Evolutionary conservation across 306 rosid genomes (phyloP).

Genomic region (Nissolia schottii): DNA sequence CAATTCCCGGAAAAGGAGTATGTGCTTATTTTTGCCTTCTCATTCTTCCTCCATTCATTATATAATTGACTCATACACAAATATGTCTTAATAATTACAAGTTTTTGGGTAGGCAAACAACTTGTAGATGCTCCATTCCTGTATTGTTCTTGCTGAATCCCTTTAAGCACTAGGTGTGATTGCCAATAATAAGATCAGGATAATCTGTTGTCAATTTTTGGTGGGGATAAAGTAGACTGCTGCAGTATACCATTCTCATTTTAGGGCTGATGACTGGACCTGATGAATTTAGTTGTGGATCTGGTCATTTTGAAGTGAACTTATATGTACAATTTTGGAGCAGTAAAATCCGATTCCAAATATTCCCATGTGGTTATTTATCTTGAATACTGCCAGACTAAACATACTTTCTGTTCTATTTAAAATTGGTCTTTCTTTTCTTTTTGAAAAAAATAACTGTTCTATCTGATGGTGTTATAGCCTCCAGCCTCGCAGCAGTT

Average conservation of each 20-base stretch:
- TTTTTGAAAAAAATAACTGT: neutral
- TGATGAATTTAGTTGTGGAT: neutral
- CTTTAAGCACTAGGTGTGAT: constrained; percentile 1
- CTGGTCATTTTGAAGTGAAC: neutral
- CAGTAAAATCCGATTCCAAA: neutral
- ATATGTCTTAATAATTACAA: neutral
- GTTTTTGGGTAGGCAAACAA: constrained; percentile 3
- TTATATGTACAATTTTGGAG: neutral
- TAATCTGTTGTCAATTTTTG: constrained; percentile 1
- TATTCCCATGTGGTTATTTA: neutral
- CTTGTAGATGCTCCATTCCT: neutral
- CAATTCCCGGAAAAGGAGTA: constrained; percentile 86
- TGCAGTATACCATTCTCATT: neutral
- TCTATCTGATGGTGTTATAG: neutral
- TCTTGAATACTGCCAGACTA: neutral
- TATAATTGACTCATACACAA: neutral
- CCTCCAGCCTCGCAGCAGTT: neutral
- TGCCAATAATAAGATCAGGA: neutral
- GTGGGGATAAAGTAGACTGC: neutral
- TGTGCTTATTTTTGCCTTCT: constrained; percentile 25
- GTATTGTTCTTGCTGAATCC: neutral
- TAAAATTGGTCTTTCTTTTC: neutral
- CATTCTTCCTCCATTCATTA: constrained; percentile 2
- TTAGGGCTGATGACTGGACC: neutral
- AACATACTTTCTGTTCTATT: constrained; percentile 15